Conservation (phyloP, 345 rosid genomes). For the Dipteronia sinensis region DNA sequence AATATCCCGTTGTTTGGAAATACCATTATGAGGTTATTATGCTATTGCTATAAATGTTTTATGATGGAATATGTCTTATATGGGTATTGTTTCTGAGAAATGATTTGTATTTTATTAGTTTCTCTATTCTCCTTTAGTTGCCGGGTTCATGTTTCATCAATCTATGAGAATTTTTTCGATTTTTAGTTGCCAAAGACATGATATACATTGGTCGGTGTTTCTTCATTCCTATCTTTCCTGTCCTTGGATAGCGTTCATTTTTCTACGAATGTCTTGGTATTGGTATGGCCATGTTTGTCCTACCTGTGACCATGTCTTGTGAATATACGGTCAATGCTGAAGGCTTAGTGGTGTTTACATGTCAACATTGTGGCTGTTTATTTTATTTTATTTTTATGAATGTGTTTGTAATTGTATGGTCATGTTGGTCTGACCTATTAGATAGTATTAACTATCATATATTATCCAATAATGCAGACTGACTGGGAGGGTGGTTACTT, state of each 20-base stretch:
- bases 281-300: too few relatives aligned
- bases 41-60: too few relatives aligned
- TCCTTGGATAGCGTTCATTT: not conserved
- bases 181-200: not conserved
- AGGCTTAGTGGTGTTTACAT: not conserved
- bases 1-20: too few relatives aligned
- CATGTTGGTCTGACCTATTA: too few relatives aligned
- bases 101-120: not conserved
- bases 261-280: too few relatives aligned
- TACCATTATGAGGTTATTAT: too few relatives aligned
- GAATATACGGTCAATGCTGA: not conserved
- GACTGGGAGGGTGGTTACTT: slow-evolving; percentile 94
- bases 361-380: too few relatives aligned
- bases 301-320: too few relatives aligned
- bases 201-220: not conserved
- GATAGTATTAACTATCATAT: not conserved
- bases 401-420: too few relatives aligned
- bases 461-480: slow-evolving; percentile 46
- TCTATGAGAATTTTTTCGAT: not conserved
- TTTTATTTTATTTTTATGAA: too few relatives aligned
- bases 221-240: not conserved
- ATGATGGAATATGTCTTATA: too few relatives aligned
- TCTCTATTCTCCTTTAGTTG: not conserved
- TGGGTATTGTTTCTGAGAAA: too few relatives aligned
- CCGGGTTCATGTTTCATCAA: not conserved